Conservation (phyloP, 805 yeast genomes). For the Cyberlindnera nakhonratchasimensis region DNA sequence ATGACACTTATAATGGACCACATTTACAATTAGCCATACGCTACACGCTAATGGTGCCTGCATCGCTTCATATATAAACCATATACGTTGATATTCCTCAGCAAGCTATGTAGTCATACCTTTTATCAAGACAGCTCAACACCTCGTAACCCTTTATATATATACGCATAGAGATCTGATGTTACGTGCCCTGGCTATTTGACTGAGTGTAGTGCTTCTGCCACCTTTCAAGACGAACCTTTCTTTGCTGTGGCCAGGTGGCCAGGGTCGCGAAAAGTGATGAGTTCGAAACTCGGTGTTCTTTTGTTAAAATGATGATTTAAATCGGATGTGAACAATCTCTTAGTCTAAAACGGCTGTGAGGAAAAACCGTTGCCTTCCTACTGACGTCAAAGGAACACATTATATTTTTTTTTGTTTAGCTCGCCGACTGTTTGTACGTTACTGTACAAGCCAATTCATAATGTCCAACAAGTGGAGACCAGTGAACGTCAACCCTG, state of each 20-base stretch:
- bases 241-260: conserved; percentile 21
- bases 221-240: conserved; percentile 15
- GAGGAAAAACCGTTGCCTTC: conserved; percentile 31
- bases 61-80: neutral
- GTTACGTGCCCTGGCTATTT: neutral
- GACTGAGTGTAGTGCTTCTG: conserved; percentile 3
- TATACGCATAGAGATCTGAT: no score
- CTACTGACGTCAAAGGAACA: conserved; percentile 25
- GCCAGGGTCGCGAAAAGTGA: conserved; percentile 14
- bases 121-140: no score
- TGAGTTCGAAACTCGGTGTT: conserved; percentile 19
- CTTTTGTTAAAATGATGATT: conserved; percentile 26
- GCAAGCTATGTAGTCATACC: no score
- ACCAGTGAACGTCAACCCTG: conserved; percentile 28
- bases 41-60: no score
- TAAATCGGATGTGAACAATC: conserved; percentile 31
- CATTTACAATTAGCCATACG: no score
- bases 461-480: conserved; percentile 27
- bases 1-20: no score
- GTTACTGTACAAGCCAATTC: neutral
- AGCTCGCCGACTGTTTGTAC: no score
- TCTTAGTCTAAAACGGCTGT: conserved; percentile 28
- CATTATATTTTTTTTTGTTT: conserved; percentile 9
- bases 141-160: no score
- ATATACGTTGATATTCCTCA: no score